Base-by-base conservation (phyloP, 2,329 filamentous ascomycete species). In the Sclerotinia borealis region DNA sequence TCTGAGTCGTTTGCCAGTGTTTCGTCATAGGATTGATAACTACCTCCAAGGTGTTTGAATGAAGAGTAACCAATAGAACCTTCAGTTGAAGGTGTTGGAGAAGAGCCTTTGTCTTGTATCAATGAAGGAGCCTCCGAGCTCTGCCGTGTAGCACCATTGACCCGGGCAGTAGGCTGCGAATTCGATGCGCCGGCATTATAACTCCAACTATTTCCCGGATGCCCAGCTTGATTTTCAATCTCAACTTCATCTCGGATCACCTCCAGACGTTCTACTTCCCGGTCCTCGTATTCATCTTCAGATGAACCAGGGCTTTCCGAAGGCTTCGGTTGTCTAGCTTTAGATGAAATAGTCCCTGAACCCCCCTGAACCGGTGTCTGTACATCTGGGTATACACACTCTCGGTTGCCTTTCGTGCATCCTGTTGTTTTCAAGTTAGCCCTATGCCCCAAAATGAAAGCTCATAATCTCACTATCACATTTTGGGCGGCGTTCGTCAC, bases 321-420 rank as follows among this genome's bases (percentile, higher is more conserved):
- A 66, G 54, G 54, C n/a, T 63, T 50, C 9, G 37, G 66, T 63
- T 55, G 76, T 69, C 29, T 77, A 74, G 67, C 80, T 83, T 45
- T 69, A 13, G 64, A 66, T 47, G 66, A 62, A 51, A 56, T 45
- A 48, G 59, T 61, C 50, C 61, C 56, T 48, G 68, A n/a, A n/a
- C n/a, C 62, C 37, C 67, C 45, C 63, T 75, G 76, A 31, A 68
- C 64, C 6, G 78, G 70, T 11, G 77, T 74, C 52, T 85, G 78
- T 36, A 87, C 80, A 54, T 93, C 91, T 3, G 95, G 93, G 75
- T 97, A 99, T 64, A 90, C 82, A 75, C 95, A 99, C 68, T 96
- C 91, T 77, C 95, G 85, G 69, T 87, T 90, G 56, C 93, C 95
- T 77, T 98, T 99, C 70, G 87, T 89, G 76, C 95, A 99, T 72